phyloP scores from a whole-genome alignment of 352 stramenopile species.

The Pythium phragmitis region DNA sequence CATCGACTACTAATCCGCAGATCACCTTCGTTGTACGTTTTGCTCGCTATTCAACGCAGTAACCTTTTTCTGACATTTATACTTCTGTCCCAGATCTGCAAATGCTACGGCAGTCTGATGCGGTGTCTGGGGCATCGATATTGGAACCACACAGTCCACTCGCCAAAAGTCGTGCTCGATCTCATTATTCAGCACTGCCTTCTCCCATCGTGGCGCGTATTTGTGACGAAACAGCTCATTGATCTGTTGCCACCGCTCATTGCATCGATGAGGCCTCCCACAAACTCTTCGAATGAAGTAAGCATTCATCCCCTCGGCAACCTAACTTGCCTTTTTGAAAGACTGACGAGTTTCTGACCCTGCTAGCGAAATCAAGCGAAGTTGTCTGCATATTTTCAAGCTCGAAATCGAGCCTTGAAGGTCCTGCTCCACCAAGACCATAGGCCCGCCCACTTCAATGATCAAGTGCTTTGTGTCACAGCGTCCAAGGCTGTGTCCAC shows the following conservation, averaged over 20 bases:
- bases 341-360: neutral
- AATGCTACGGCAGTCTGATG: constrained; percentile 78
- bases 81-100: constrained; percentile 50
- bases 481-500: constrained; percentile 59
- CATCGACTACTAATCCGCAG: constrained; percentile 57
- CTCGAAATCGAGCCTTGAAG: constrained; percentile 46
- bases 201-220: constrained; percentile 61
- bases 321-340: no score
- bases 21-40: constrained; percentile 75
- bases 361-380: constrained; percentile 29
- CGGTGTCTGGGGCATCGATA: constrained; percentile 76
- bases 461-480: constrained; percentile 47
- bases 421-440: constrained; percentile 58
- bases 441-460: constrained; percentile 49
- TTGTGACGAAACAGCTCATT: constrained; percentile 80
- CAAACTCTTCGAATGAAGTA: constrained; percentile 46
- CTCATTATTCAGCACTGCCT: constrained; percentile 73
- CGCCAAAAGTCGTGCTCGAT: constrained; percentile 59
- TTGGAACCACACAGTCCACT: constrained; percentile 81
- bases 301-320: neutral
- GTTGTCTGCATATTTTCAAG: constrained; percentile 59
- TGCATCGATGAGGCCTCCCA: constrained; percentile 61
- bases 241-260: constrained; percentile 70
- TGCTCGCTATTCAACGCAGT: neutral
- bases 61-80: neutral